Percentiles rank a stretch among this genome's conserved stretches.
These are phyloP conservation scores for Cladosporium sp. DNA, from an alignment of 2,329 filamentous ascomycete species.

Conservation along the genomic window DNA sequence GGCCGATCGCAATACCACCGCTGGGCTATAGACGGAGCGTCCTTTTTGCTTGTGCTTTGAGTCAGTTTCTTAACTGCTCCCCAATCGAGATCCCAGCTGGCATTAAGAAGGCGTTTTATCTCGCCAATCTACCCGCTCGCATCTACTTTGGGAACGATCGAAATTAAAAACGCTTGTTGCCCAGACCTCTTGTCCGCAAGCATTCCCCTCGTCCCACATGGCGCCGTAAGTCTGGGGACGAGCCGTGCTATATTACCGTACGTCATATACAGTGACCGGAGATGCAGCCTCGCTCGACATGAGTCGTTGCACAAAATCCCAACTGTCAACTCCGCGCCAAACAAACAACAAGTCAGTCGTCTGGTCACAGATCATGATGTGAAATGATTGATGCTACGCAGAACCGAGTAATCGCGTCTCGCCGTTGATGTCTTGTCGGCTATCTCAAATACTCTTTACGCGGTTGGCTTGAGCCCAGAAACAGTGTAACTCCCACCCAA, in stretches of 20 bases:
- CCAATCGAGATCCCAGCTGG: not conserved
- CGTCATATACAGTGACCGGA: too few species aligned
- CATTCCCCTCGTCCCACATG: not conserved
- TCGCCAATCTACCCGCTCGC: not conserved
- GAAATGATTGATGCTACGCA: not conserved
- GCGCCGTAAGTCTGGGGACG: not conserved
- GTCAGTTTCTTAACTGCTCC: not conserved
- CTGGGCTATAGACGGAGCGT: not conserved
- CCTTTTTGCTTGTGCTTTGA: not conserved
- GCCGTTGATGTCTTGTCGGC: not conserved
- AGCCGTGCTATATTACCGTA: not conserved
- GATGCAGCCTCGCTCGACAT: too few species aligned
- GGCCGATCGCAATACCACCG: not conserved
- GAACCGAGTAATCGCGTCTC: not conserved
- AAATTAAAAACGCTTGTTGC: not conserved
- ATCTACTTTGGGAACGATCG: not conserved
- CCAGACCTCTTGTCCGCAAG: not conserved
- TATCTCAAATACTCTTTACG: not conserved
- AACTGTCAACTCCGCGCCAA: too few species aligned
- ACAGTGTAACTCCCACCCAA: not conserved
- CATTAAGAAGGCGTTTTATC: slow-evolving; percentile 1
- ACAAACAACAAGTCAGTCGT: too few species aligned
- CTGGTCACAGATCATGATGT: too few species aligned
- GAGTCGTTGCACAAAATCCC: too few species aligned
- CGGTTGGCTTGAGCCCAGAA: not conserved